Conservation (phyloP, 768 basidiomycete species). For the Lanmaoa pseudosensibilis region DNA sequence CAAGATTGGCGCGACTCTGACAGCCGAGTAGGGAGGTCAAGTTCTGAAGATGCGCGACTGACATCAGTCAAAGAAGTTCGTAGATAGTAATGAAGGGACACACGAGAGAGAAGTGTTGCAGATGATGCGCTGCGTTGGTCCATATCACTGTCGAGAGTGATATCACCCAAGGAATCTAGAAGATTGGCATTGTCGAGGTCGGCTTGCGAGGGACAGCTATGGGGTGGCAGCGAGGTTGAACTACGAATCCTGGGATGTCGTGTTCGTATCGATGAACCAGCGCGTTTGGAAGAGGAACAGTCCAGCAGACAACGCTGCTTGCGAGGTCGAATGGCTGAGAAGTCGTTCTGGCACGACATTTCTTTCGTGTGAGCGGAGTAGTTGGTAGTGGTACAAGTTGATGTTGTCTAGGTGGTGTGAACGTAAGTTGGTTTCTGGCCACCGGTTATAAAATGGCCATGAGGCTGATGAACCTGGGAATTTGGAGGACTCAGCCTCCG, state of each 20-base stretch:
- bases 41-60: slow-evolving; percentile 8
- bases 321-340: slow-evolving; percentile 5
- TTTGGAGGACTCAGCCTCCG: background rate
- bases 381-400: slow-evolving; percentile 27
- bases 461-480: slow-evolving; percentile 16
- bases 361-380: slow-evolving; percentile 4
- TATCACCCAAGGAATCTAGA: slow-evolving; percentile 12
- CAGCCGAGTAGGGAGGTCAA: background rate
- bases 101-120: slow-evolving; percentile 21
- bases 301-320: background rate
- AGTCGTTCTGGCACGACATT: slow-evolving; percentile 22
- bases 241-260: slow-evolving; percentile 8
- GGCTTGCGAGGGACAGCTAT: background rate
- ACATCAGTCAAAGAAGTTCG: slow-evolving; percentile 4
- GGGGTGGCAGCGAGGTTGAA: slow-evolving; percentile 11
- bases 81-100: slow-evolving; percentile 5
- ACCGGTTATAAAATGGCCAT: slow-evolving; percentile 15
- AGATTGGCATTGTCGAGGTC: too few species aligned
- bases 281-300: slow-evolving; percentile 1
- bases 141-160: slow-evolving; percentile 15
- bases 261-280: slow-evolving; percentile 8
- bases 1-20: slow-evolving; percentile 11
- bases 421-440: slow-evolving; percentile 29
- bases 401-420: slow-evolving; percentile 13
- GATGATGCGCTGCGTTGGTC: slow-evolving; percentile 24